Base-by-base conservation (phyloP, 2,329 filamentous ascomycete species). In the Fusarium dimerum region DNA sequence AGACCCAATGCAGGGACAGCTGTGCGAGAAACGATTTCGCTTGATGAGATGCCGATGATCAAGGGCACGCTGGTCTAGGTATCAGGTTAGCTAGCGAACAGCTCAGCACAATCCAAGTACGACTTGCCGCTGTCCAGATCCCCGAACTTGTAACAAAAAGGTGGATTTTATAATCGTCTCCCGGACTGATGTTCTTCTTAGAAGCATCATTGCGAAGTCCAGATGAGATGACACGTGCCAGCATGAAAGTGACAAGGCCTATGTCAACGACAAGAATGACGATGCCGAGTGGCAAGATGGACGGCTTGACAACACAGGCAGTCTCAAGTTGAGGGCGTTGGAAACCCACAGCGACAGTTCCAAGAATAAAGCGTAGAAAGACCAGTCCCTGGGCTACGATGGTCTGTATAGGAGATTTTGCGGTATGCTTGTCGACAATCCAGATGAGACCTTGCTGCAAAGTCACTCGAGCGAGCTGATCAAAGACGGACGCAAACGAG, bases 391-490 rank as follows among this genome's bases (percentile, higher is more conserved):
- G 81, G n/a, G 76, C 70, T 13, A 78, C 45, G 16, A 78, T 50
- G 7, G 68, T 66, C 54, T 57, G 55, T 42, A 73, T 71, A 8
- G 66, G 59, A 3, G 74, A 70, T 32, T 70, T 68, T 58, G 65
- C 68, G n/a, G 66, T 61, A 32, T 71, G 70, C 17, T 66, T 69
- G 59, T 74, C 76, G 52, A 79, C 71, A 6, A 72, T 73, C 79
- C 80, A 84, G 41, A 82, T 58, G 6, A 84, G 64, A 51, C 78
- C 80, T 63, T 84, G 81, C 59, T 83, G 76, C 50, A 83, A 66
- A 36, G 78, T 73, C 45, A 80, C 68, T 45, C 83, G 76, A 16
- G 78, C 78, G 20, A 84, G 63, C 64, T 86, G 82, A 58, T 86
- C 83, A 66, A 85, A 83, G 20, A 76, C 60, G 9, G 80, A 74